These are phyloP conservation scores for Fraxinus velutina DNA, from an alignment of 305 asterid species.

Conservation along the genomic window DNA sequence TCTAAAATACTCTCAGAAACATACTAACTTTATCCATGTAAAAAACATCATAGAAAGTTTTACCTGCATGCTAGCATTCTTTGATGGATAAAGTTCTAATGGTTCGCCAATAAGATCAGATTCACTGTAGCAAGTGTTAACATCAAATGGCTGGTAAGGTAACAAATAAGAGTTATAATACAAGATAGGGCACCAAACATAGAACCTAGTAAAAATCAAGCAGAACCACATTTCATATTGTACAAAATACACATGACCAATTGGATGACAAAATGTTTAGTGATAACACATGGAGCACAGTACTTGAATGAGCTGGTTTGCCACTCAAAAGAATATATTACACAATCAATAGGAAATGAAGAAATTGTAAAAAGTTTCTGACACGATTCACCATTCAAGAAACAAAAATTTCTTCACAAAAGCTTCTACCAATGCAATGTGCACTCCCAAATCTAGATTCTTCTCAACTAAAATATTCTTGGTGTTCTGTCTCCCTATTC, in stretches of 20 bases:
- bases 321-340: neutral
- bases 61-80: conserved; percentile 44
- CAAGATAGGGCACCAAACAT: conserved; percentile 12
- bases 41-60: conserved; percentile 23
- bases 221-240: neutral
- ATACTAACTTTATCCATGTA: conserved; percentile 11
- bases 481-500: neutral
- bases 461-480: neutral
- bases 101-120: conserved; percentile 42
- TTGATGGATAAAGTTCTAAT: conserved; percentile 35
- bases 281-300: neutral
- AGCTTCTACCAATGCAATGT: neutral
- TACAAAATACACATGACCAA: neutral
- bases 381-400: neutral
- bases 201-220: conserved; percentile 10
- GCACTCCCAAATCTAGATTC: neutral
- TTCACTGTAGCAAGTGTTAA: conserved; percentile 48
- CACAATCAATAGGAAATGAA: neutral
- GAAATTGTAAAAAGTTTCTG: neutral
- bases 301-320: neutral
- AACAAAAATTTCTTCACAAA: neutral
- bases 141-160: conserved; percentile 21
- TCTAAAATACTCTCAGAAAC: conserved; percentile 26
- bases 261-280: neutral
- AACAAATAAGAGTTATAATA: conserved; percentile 18